Evolutionary conservation across 768 basidiomycete genomes (phyloP).

Genomic region (Mycena olivaceomarginata): DNA sequence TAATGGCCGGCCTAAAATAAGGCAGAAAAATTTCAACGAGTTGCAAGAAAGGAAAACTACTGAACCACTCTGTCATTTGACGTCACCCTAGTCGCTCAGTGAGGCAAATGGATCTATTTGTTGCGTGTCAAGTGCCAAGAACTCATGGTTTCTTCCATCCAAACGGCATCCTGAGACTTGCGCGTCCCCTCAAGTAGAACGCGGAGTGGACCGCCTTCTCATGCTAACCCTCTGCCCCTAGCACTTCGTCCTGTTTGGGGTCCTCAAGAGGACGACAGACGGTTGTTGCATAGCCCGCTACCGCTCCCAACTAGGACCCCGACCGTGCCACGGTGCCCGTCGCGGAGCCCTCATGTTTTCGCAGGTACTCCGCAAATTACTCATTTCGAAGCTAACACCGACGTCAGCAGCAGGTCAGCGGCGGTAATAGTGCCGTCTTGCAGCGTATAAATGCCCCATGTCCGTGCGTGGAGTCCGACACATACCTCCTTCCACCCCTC

Average conservation of each 20-base stretch:
- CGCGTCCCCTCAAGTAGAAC: too few species aligned
- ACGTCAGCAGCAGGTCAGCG: conserved; percentile 8
- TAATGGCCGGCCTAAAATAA: too few species aligned
- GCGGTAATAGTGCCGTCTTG: not conserved
- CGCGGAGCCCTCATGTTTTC: conserved; percentile 20
- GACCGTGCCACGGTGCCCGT: conserved; percentile 7
- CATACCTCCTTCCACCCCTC: conserved; percentile 9
- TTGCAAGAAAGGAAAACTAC: too few species aligned
- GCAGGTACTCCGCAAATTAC: conserved; percentile 28
- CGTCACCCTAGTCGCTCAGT: not conserved
- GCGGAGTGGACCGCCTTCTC: too few species aligned
- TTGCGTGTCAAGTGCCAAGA: too few species aligned
- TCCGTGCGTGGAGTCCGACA: conserved; percentile 3
- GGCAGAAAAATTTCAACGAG: too few species aligned
- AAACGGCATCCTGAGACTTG: too few species aligned
- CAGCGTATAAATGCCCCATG: conserved; percentile 21
- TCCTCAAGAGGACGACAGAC: not conserved
- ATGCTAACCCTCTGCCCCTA: conserved; percentile 9
- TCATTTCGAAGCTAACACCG: conserved; percentile 18
- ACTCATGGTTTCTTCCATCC: too few species aligned
- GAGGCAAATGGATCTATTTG: too few species aligned
- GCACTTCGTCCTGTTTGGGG: not conserved
- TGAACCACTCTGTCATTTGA: not conserved
- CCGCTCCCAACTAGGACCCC: not conserved
- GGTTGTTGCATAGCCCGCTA: not conserved